Evolutionary conservation across 345 rosid species (phyloP), one percentile per base, ranked within the genome.

Genomic region (Euclidium syriacum): DNA sequence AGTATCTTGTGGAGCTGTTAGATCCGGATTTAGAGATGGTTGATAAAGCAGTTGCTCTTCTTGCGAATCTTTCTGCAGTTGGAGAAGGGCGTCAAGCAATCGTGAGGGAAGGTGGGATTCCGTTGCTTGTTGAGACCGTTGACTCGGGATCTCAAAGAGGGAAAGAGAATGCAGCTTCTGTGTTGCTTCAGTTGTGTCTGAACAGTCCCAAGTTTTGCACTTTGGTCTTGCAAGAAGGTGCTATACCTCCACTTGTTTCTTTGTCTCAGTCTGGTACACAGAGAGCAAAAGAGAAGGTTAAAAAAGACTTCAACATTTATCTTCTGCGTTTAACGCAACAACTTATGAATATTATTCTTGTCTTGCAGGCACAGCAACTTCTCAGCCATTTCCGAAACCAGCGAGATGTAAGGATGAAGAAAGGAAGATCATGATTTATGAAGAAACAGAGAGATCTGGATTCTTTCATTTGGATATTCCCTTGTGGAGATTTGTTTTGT

Each of bases 251-350:
- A 35, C 88, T 94, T 67, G 97, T 94, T 57, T 90, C 88, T 25
- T 79, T 94, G 80, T 90, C 92, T 16, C 97, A 85, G 65, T 84
- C 88, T 14, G 99, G 99, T 71, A 85, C 96, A 14, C 90, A 84
- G 52, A 85, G 99, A 79, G 99, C 90, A 26, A 94, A 84, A 73
- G 96, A 90, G 77, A 94, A 94, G 96, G 99, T 94, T n/a, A n/a
- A n/a, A 80, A 25, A 78, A n/a, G 8, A 29, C 19, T 51, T 32
- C 18, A 44, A 46, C 22, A 26, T 38, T 35, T 16, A 35, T 5
- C n/a, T 49, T 26, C 25, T 26, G 3, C 32, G 14, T 49, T 62
- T 32, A n/a, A 38, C 42, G 24, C 47, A 30, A 50, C 47, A 62
- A 46, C 25, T 47, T n/a, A 58, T 58, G 39, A 73, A 19, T 41